phyloP scores from a whole-genome alignment of 352 stramenopile genomes.

The Plasmopara halstedii region DNA sequence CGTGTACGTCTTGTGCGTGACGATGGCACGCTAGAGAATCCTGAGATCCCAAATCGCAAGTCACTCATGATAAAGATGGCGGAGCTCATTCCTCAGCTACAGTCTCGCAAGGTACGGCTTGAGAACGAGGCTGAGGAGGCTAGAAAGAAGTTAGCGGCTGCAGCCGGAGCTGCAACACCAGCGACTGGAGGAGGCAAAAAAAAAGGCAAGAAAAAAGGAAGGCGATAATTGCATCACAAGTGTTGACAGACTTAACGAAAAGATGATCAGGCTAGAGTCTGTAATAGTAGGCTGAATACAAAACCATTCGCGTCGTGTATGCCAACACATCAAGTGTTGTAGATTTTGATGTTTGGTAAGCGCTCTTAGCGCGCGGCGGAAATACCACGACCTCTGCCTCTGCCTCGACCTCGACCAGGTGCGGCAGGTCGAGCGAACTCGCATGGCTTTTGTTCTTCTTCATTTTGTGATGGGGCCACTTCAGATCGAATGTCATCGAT shows the following conservation, averaged over 20 bases:
- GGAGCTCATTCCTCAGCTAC: slow-evolving; percentile 78
- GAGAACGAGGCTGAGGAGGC: slow-evolving; percentile 61
- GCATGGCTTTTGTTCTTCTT: slow-evolving; percentile 56
- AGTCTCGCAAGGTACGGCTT: slow-evolving; percentile 70
- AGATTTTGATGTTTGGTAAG: not conserved
- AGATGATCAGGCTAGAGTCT: slow-evolving; percentile 11
- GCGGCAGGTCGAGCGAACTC: slow-evolving; percentile 71
- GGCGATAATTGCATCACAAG: slow-evolving; percentile 46
- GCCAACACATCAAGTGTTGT: slow-evolving; percentile 2
- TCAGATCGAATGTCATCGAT: slow-evolving; percentile 64
- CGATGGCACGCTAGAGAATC: slow-evolving; percentile 56
- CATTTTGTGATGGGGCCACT: slow-evolving; percentile 37
- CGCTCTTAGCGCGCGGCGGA: slow-evolving; percentile 11
- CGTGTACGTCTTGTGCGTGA: slow-evolving; percentile 58
- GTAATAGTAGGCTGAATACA: slow-evolving; percentile 10
- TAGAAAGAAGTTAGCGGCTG: slow-evolving; percentile 32
- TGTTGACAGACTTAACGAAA: not conserved
- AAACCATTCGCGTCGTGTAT: slow-evolving; percentile 13
- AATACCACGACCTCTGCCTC: slow-evolving; percentile 31
- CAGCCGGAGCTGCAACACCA: slow-evolving; percentile 17
- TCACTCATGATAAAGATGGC: slow-evolving; percentile 82
- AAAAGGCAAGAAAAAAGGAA: slow-evolving; percentile 84
- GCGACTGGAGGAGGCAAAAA: slow-evolving; percentile 56
- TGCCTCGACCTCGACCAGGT: slow-evolving; percentile 52
- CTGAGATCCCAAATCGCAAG: slow-evolving; percentile 65